Conservation (phyloP, 179 eudicot species). For the Dionaea muscipula region DNA sequence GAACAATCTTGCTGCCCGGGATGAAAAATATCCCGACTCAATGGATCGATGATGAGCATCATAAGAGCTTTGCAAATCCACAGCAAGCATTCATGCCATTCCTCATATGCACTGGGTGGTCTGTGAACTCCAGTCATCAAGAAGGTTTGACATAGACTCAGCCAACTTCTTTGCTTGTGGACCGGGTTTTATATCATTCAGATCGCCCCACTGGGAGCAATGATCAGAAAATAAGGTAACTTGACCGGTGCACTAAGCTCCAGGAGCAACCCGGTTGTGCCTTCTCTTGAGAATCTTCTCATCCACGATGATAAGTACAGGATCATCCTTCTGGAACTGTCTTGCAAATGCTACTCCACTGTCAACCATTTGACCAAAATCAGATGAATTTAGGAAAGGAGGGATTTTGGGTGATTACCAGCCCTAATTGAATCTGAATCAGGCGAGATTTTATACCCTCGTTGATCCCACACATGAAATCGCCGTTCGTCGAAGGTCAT, state of each 20-base stretch:
- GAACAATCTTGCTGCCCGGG: background rate
- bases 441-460: too few species aligned
- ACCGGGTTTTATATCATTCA: constrained; percentile 52
- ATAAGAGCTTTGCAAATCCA: background rate
- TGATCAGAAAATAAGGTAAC: constrained; percentile 55
- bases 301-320: constrained; percentile 59
- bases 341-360: constrained; percentile 92
- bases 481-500: too few species aligned
- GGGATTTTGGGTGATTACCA: too few species aligned
- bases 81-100: background rate
- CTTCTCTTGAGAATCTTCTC: constrained; percentile 54
- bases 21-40: background rate
- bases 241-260: constrained; percentile 72
- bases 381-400: constrained; percentile 41
- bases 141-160: constrained; percentile 33
- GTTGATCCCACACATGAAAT: too few species aligned
- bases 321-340: constrained; percentile 51
- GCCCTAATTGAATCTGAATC: too few species aligned
- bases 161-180: constrained; percentile 45
- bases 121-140: constrained; percentile 41
- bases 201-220: constrained; percentile 69
- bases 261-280: constrained; percentile 47
- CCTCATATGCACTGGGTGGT: constrained; percentile 42
- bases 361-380: constrained; percentile 55
- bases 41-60: background rate